These are phyloP conservation scores for Hemileia vastatrix DNA, from an alignment of 1,284 basidiomycete species.

Conservation along the genomic window DNA sequence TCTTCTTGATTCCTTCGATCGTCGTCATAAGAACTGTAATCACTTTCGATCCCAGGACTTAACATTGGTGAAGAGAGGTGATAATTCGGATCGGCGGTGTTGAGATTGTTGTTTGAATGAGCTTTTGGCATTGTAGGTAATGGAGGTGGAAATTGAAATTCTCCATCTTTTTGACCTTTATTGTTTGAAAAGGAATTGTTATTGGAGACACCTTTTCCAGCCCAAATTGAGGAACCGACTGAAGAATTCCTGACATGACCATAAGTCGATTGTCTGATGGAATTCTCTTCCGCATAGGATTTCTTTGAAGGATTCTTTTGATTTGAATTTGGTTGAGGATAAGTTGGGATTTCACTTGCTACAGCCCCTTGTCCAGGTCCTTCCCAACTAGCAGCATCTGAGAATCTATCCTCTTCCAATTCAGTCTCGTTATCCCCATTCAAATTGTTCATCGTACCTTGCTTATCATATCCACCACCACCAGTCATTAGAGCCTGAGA, in stretches of 20 bases:
- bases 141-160: slow-evolving; percentile 23
- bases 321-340: background rate
- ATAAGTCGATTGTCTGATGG: too few species aligned
- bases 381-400: slow-evolving; percentile 34
- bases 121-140: slow-evolving; percentile 23
- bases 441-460: background rate
- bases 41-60: slow-evolving; percentile 24
- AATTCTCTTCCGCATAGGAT: background rate
- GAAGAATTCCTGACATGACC: too few species aligned
- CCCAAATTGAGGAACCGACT: too few species aligned
- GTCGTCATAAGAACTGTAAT: slow-evolving; percentile 25
- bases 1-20: background rate
- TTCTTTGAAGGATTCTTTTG: background rate
- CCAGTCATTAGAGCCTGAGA: too few species aligned
- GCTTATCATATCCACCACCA: slow-evolving; percentile 4
- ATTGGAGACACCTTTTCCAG: too few species aligned
- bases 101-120: background rate
- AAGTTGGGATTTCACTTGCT: background rate
- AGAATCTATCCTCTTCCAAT: slow-evolving; percentile 30
- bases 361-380: slow-evolving; percentile 10
- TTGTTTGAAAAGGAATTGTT: background rate
- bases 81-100: background rate
- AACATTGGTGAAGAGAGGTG: background rate
- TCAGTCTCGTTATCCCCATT: background rate
- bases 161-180: background rate